These are phyloP conservation scores for Aspergillus sp. DNA, from an alignment of 2,329 filamentous ascomycete species.

Conservation along the genomic window DNA sequence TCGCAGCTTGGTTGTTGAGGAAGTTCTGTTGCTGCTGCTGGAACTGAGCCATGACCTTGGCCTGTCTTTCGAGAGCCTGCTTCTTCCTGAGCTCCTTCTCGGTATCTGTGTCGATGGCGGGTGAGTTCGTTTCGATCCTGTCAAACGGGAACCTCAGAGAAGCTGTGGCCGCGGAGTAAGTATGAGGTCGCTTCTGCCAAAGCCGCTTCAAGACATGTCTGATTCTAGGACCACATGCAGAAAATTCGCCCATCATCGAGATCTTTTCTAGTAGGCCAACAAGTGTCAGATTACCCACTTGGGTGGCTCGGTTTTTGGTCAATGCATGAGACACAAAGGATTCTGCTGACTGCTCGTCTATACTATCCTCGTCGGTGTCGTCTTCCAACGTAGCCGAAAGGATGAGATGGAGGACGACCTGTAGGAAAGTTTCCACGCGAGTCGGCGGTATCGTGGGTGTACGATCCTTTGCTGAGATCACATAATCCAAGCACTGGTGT, in stretches of 20 bases:
- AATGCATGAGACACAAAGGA: slow-evolving; percentile 79
- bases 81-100: slow-evolving; percentile 82
- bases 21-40: slow-evolving; percentile 97
- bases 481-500: slow-evolving; percentile 84
- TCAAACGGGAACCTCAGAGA: slow-evolving; percentile 69
- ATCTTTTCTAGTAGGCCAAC: slow-evolving; percentile 59
- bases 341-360: slow-evolving; percentile 50
- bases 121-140: slow-evolving; percentile 78
- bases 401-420: slow-evolving; percentile 85
- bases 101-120: slow-evolving; percentile 65
- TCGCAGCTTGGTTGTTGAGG: slow-evolving; percentile 80
- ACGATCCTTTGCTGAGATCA: slow-evolving; percentile 68
- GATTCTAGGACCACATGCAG: slow-evolving; percentile 83
- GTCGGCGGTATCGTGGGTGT: slow-evolving; percentile 79
- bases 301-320: slow-evolving; percentile 59
- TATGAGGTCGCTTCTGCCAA: slow-evolving; percentile 76
- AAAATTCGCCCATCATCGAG: slow-evolving; percentile 72
- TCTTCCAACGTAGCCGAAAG: slow-evolving; percentile 88
- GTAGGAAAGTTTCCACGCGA: slow-evolving; percentile 86
- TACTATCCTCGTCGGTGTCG: slow-evolving; percentile 60
- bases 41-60: slow-evolving; percentile 95
- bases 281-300: slow-evolving; percentile 51
- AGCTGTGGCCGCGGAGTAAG: slow-evolving; percentile 71
- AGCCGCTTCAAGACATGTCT: slow-evolving; percentile 80
- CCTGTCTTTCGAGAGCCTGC: slow-evolving; percentile 85